Conservation (phyloP, 1,284 basidiomycete species). For the Sutorius eximius region DNA sequence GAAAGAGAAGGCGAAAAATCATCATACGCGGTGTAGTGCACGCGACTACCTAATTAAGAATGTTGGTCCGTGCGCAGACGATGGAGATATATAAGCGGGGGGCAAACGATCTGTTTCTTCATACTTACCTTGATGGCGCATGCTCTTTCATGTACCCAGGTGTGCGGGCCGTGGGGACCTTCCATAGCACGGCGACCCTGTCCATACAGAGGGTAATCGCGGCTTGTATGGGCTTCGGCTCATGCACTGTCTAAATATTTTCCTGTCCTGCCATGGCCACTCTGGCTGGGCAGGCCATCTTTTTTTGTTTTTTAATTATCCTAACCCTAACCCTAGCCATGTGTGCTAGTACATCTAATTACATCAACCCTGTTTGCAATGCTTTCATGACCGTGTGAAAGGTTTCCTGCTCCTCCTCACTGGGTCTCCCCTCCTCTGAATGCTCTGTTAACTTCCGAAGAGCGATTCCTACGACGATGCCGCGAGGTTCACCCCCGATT, state of each 20-base stretch:
- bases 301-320: constrained; percentile 13
- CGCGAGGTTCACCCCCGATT: constrained; percentile 44
- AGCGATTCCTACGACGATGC: constrained; percentile 71
- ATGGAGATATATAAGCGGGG: constrained; percentile 18
- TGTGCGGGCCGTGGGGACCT: constrained; percentile 43
- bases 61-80: constrained; percentile 27
- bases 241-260: constrained; percentile 38
- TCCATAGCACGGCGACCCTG: constrained; percentile 55
- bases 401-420: constrained; percentile 51
- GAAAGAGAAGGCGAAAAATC: constrained; percentile 21
- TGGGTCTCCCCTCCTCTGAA: constrained; percentile 38
- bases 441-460: constrained; percentile 43
- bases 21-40: no score
- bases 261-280: constrained; percentile 35
- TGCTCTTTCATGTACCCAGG: constrained; percentile 41
- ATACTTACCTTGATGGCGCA: constrained; percentile 40
- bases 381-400: constrained; percentile 67
- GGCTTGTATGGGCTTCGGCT: constrained; percentile 38
- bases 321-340: constrained; percentile 35
- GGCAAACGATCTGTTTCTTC: neutral
- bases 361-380: neutral
- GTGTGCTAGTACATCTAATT: neutral
- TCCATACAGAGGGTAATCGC: constrained; percentile 35
- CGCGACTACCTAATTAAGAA: neutral
- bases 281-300: constrained; percentile 38